phyloP scores from a whole-genome alignment of 805 yeast species.

The Martiniozyma abietophila region DNA sequence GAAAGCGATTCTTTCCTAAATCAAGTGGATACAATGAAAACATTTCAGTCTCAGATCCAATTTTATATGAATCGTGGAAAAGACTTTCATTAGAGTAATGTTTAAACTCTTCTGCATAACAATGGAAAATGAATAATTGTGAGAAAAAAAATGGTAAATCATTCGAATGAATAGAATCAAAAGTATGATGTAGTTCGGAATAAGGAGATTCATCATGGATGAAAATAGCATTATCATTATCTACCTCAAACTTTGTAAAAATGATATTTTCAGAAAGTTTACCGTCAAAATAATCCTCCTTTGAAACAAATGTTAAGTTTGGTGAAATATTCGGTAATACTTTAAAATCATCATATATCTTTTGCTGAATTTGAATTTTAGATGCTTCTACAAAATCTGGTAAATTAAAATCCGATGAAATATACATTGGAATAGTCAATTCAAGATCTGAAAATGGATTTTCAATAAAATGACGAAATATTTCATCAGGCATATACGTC shows the following conservation, averaged over 20 bases:
- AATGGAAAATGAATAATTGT: conserved; percentile 29
- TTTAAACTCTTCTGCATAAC: conserved; percentile 22
- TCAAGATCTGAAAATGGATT: conserved; percentile 34
- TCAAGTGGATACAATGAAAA: background rate
- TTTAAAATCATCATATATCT: conserved; percentile 24
- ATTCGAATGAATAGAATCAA: conserved; percentile 33
- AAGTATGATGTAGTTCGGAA: conserved; percentile 27
- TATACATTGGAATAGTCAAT: conserved; percentile 34
- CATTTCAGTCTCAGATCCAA: background rate
- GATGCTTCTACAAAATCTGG: conserved; percentile 61
- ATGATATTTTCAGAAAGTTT: conserved; percentile 11
- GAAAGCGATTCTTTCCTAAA: background rate
- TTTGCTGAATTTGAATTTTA: conserved; percentile 35
- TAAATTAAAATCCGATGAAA: conserved; percentile 37
- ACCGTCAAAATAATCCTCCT: conserved; percentile 5
- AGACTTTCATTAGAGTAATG: conserved; percentile 14
- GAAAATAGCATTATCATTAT: conserved; percentile 20
- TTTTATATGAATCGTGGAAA: background rate
- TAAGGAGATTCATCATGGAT: conserved; percentile 19
- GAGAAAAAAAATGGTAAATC: conserved; percentile 43
- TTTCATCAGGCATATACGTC: conserved; percentile 13
- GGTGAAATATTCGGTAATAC: conserved; percentile 13
- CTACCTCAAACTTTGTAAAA: conserved; percentile 14
- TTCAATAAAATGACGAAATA: conserved; percentile 17
- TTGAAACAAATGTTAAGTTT: conserved; percentile 15